Evolutionary conservation across 192 early-diverging fungal genomes (phyloP).

Genomic region (Backusella sp.): DNA sequence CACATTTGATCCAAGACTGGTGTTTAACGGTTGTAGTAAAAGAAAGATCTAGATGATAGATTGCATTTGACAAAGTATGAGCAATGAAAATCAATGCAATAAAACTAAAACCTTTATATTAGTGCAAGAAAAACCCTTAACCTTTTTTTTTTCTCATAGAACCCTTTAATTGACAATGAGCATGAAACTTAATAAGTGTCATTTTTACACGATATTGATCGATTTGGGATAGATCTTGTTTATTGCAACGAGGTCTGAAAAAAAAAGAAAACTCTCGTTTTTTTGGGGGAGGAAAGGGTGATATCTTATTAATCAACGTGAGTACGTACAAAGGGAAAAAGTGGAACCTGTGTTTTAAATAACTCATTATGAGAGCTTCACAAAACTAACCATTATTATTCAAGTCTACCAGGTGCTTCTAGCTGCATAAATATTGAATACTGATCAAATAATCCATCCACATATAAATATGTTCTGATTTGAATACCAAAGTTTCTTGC

Average conservation of each 20-base stretch:
- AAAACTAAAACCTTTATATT: background rate
- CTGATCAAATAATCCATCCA: background rate
- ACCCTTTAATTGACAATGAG: background rate
- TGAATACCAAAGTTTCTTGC: background rate
- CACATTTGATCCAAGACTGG: background rate
- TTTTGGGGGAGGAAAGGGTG: background rate
- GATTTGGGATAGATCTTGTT: background rate
- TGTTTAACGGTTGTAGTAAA: background rate
- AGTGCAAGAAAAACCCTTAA: background rate
- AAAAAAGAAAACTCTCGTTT: background rate
- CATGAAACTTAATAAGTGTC: background rate
- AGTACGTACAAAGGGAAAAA: background rate
- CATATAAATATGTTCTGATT: background rate
- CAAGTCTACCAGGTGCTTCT: background rate
- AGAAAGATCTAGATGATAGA: background rate
- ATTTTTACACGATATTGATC: background rate
- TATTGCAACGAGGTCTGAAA: background rate
- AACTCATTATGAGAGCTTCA: background rate
- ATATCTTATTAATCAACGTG: background rate
- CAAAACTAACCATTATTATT: background rate
- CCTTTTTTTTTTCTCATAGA: background rate
- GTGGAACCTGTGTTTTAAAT: background rate
- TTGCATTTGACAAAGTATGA: too few species aligned
- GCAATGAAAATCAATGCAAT: too few species aligned
- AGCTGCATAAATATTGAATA: background rate